Base-by-base conservation (phyloP, 176 grass and related monocot species). In the Ensete glaucum region DNA sequence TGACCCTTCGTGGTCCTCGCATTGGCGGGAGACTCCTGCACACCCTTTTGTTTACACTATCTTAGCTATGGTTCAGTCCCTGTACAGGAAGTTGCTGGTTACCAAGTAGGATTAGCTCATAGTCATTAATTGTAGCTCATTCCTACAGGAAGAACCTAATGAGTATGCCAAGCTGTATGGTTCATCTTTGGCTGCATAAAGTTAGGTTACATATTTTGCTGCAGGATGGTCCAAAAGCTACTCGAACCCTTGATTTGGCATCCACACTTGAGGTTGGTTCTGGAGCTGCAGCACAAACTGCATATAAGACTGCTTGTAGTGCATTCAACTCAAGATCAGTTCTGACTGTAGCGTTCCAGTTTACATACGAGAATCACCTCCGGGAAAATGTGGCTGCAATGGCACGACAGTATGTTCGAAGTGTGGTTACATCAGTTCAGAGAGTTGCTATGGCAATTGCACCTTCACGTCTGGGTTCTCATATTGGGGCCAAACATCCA, bases 331-430 rank as follows among this genome's bases (percentile, higher is more conserved):
- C 78, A 53, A 86, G 90, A 90, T 92, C 90, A 3, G 93, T 97
- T 12, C 62, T 97, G 24, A 97, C 93, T 22, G 89, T 97, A 72
- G 93, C 93, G 20, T 97, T 97, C 77, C 93, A 97, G 81, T 97
- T 97, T 56, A 88, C 90, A 21, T 97, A 81, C 58, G 93, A 97
- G 76, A 97, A 88, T 63, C 90, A 97, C 78, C 93, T 97, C 7
- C 81, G 82, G 64, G 90, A 97, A 52, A 97, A 77, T 11, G 90
- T 97, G 1, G 85, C 93, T 5, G 90, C 80, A 71, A 97, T 97
- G 93, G 93, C 90, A 13, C 83, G 93, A 64, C 93, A 97, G 52
- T 97, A 92, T 69, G 90, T 97, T 29, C 80, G 93, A 59, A 97
- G 83, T 3, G 90, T 97, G 52, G 85, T 93, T 63, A 87, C 93